Conservation (phyloP, 306 rosid species). For the Prunus mume region DNA sequence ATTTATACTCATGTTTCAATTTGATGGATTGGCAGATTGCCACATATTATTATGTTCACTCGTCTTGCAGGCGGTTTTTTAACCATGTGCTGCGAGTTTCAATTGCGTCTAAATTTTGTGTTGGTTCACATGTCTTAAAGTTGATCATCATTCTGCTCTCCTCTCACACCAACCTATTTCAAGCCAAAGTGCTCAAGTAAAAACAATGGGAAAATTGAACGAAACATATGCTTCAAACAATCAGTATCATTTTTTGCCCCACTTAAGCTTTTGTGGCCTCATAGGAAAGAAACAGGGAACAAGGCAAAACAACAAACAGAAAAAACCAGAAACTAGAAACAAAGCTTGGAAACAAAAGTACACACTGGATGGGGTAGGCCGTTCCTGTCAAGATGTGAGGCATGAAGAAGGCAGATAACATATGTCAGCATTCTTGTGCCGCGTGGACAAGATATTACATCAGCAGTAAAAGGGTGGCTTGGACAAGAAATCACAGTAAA, state of each 20-base stretch:
- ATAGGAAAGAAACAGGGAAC: background rate
- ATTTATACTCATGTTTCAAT: background rate
- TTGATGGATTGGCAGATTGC: background rate
- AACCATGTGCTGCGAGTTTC: conserved; percentile 8
- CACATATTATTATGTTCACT: background rate
- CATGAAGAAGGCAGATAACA: background rate
- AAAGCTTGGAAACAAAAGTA: background rate
- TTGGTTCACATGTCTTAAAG: conserved; percentile 6
- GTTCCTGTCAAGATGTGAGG: background rate
- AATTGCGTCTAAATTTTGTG: conserved; percentile 6
- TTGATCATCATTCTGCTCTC: background rate
- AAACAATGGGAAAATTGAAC: background rate
- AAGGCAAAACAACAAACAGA: background rate
- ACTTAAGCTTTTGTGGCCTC: background rate
- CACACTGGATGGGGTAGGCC: background rate
- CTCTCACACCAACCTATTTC: background rate
- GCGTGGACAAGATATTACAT: background rate
- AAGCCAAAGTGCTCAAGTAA: background rate
- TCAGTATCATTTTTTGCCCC: background rate
- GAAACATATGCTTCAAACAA: background rate
- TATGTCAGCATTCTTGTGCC: background rate
- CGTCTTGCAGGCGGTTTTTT: background rate
- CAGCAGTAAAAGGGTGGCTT: background rate
- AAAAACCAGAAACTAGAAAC: background rate
- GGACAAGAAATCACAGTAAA: background rate